Base-by-base conservation (phyloP, 345 rosid species). In the Corymbia maculata region DNA sequence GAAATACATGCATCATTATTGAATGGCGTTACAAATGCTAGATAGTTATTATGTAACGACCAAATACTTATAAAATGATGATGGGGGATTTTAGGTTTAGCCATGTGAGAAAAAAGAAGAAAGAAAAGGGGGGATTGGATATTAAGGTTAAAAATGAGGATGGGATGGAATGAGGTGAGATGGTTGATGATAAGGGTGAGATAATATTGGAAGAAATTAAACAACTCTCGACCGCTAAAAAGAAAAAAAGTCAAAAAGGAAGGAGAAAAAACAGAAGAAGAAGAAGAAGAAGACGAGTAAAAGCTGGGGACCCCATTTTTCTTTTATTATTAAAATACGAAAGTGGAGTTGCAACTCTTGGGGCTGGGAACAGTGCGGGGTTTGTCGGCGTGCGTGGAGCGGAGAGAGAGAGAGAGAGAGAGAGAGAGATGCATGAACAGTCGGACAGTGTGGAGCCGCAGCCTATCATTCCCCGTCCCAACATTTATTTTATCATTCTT, bases 181-280 rank as follows among this genome's bases (percentile, higher is more conserved):
- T n/a, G n/a, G n/a, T n/a, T n/a, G n/a, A n/a, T 61, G 28, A 26
- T 28, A 15, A 61, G 12, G 7, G 3, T n/a, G 51, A 24, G 14
- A 61, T n/a, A 9, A 5, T 6, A 3, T 61, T 11, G 2, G 68
- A 61, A 28, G 68, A 61, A 61, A 61, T 61, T 61, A 26, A 61
- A 61, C 14, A 28, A 12, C 68, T 61, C 13, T 61, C 68, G 6
- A 28, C 68, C 16, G 32, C 68, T 1, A 26, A 11, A 59, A 59
- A 55, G 4, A 11, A 61, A n/a, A 4, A 61, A 11, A 61, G 30
- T 28, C 14, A 61, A 61, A 12, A 5, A 5, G 64, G 28, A 2
- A 24, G 26, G 13, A 2, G 66, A 2, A 11, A 1, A 8, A 13
- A n/a, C 11, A 2, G 3, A 14, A 4, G 28, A 1, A 57, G 10